Evolutionary conservation across 2,329 filamentous ascomycete species (phyloP).

Genomic region (Chalaropsis ovoidea): DNA sequence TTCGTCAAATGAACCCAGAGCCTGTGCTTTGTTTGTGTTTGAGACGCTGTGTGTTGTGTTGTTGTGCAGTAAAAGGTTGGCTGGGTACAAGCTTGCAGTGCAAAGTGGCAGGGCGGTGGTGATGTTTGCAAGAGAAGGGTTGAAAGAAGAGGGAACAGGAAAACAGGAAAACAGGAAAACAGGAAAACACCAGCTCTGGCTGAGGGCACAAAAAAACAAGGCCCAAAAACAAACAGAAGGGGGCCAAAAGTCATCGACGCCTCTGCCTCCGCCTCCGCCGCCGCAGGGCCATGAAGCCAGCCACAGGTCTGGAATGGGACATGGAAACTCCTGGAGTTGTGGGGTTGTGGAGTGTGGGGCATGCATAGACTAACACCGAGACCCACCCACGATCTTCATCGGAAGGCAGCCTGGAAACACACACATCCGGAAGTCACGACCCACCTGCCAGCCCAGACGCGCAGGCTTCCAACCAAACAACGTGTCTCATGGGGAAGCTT

Average conservation of each 20-base stretch:
- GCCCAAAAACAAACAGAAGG: neutral
- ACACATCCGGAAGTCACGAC: neutral
- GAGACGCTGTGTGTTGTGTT: neutral
- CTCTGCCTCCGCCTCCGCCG: neutral
- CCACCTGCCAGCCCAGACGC: neutral
- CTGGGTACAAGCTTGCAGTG: neutral
- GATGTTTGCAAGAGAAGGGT: neutral
- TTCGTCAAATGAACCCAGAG: neutral
- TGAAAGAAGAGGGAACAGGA: neutral
- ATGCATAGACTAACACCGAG: neutral
- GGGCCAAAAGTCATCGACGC: neutral
- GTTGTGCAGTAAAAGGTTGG: neutral
- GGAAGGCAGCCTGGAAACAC: neutral
- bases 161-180: neutral
- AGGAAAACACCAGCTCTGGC: neutral
- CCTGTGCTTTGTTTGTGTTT: neutral
- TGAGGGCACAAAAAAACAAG: neutral
- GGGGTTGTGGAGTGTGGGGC: neutral
- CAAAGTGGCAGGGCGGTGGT: neutral
- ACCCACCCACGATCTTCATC: neutral
- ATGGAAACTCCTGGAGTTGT: neutral
- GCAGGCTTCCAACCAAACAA: neutral
- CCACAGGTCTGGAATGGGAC: neutral
- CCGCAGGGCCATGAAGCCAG: slow-evolving; percentile 2
- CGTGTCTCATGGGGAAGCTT: neutral